Evolutionary conservation across 2,329 filamentous ascomycete species (phyloP).

Genomic region (Pezicula rhizophila): DNA sequence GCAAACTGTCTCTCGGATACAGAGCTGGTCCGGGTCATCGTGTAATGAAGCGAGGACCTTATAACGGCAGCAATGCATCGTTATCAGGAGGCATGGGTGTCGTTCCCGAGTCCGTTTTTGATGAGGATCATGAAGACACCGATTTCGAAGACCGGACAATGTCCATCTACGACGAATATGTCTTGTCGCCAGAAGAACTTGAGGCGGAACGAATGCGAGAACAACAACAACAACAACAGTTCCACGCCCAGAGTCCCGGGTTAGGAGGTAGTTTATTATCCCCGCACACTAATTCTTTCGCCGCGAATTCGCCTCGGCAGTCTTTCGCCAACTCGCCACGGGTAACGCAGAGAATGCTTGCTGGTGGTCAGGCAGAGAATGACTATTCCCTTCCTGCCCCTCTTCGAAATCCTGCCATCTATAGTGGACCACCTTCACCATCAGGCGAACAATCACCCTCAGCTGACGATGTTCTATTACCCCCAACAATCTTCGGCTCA

Average conservation of each 20-base stretch:
- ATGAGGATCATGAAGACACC: conserved; percentile 1
- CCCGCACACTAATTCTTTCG: background rate
- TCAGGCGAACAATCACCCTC: background rate
- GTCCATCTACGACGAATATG: conserved; percentile 1
- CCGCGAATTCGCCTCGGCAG: background rate
- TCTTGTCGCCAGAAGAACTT: background rate
- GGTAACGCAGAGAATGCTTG: conserved; percentile 1
- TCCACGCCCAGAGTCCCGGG: conserved; percentile 1
- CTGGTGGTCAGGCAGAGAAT: background rate
- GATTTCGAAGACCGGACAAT: conserved; percentile 1
- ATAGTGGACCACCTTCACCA: conserved; percentile 1
- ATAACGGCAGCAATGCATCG: background rate
- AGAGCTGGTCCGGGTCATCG: conserved; percentile 1
- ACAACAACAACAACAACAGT: conserved; percentile 1
- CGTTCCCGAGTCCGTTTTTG: background rate
- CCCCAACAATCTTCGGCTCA: background rate
- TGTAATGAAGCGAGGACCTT: background rate
- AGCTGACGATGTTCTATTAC: background rate
- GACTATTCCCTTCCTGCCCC: background rate
- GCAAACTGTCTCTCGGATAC: background rate
- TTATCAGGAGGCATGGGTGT: background rate
- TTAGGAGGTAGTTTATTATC: background rate
- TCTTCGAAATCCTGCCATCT: background rate
- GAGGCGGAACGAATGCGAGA: conserved; percentile 1
- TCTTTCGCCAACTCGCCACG: background rate